These are phyloP conservation scores for Fistulifera pelliculosa DNA, from an alignment of 108 stramenopile genomes.

Conservation along the genomic window DNA sequence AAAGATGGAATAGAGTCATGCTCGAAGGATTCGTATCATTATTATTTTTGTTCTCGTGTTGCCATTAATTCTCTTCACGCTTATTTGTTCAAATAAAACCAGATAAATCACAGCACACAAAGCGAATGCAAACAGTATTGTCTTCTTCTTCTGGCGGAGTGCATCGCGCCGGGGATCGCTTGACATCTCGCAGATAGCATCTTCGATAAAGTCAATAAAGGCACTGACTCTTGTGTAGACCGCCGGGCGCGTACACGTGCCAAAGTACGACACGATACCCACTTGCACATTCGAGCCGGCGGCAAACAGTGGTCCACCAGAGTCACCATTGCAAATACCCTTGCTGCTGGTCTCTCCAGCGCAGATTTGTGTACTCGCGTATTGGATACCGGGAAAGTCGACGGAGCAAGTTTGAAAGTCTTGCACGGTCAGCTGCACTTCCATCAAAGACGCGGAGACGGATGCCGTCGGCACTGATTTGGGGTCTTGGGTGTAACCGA, in stretches of 20 bases:
- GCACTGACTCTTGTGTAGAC: constrained; percentile 30
- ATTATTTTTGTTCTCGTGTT: too few relatives aligned
- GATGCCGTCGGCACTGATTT: too few relatives aligned
- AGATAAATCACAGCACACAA: too few relatives aligned
- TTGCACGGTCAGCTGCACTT: constrained; percentile 27
- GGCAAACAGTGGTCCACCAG: constrained; percentile 34
- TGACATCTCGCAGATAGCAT: background rate
- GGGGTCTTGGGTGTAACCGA: too few relatives aligned
- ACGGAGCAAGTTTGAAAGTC: constrained; percentile 5
- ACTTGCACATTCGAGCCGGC: constrained; percentile 17
- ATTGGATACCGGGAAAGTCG: too few relatives aligned
- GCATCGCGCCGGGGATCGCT: too few relatives aligned
- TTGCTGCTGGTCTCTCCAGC: constrained; percentile 20
- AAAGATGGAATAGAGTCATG: too few relatives aligned
- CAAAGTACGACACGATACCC: constrained; percentile 41
- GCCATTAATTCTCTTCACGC: too few relatives aligned
- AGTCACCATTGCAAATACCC: constrained; percentile 44
- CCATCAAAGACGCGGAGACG: constrained; percentile 9
- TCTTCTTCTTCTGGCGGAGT: too few relatives aligned
- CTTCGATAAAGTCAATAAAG: constrained; percentile 23
- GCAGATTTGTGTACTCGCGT: constrained; percentile 34
- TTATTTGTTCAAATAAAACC: too few relatives aligned
- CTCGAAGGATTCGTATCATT: too few relatives aligned
- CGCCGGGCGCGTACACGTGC: constrained; percentile 47
- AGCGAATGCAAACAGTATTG: too few relatives aligned